Evolutionary conservation across 176 grass and related monocot species (phyloP), one percentile per base, ranked within the genome.

Genomic region (Thinopyrum elongatum): DNA sequence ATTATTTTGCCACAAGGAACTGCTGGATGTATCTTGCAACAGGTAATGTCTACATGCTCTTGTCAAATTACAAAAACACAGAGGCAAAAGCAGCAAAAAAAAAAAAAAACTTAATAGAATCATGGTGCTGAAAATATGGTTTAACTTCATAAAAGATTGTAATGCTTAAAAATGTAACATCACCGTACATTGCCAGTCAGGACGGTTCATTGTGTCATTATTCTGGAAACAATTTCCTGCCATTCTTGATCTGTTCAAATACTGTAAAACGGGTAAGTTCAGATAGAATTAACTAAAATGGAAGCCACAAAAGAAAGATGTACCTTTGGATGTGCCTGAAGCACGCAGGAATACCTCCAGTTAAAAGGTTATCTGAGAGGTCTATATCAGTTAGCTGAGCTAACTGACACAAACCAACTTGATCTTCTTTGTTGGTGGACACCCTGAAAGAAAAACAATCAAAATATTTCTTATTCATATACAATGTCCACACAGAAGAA

Each of bases 341-440:
- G 89, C 97, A 99, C 69, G 84, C 38, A 31, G 97, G 97, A 73
- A 99, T 65, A 61, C 87, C 31, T 72, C 97, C 94, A 68, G 69
- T 83, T 60, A 99, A 91, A 86, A 87, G 87, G 87, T 99, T 99
- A 84, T 93, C 81, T 19, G 97, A 99, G 36, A 99, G 95, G 80
- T 93, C 85, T 76, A 90, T 80, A 84, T 94, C 82, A 26, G 61
- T 89, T 69, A 94, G 59, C 53, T 78, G 82, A 78, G 88, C 83
- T 78, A 96, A 86, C 49, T 81, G 77, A 81, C 97, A 99, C 74
- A 99, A 85, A 25, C 97, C 88, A 82, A 83, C 83, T 74, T 85
- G 61, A 71, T 85, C 83, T 77, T 17, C 84, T 5, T 67, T 76
- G 22, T 82, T 87, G 62, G 79, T 21, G 23, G 83, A 89, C 33